Conservation (phyloP, 202 grass and related monocot genomes). For the Hordeum pubiflorum region DNA sequence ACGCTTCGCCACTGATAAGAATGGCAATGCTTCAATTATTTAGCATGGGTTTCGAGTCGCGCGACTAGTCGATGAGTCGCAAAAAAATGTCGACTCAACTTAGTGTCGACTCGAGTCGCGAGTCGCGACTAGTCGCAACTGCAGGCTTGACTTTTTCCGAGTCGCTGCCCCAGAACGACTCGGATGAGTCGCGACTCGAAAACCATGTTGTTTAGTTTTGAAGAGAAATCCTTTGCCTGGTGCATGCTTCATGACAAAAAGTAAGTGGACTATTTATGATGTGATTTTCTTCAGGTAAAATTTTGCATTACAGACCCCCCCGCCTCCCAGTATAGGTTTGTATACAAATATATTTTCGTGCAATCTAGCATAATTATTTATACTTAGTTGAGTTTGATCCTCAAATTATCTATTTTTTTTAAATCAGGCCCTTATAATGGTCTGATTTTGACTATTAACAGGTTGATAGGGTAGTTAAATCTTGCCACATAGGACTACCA, state of each 20-base stretch:
- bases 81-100: too few relatives aligned
- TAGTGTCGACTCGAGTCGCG: too few relatives aligned
- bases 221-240: not conserved
- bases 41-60: not conserved
- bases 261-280: not conserved
- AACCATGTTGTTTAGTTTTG: not conserved
- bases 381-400: not conserved
- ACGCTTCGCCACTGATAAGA: too few relatives aligned
- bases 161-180: too few relatives aligned
- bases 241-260: not conserved
- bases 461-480: not conserved
- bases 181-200: too few relatives aligned
- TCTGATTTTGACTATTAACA: not conserved
- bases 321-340: not conserved
- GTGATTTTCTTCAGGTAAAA: not conserved
- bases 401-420: not conserved
- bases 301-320: not conserved
- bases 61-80: too few relatives aligned
- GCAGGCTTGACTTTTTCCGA: too few relatives aligned
- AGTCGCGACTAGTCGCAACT: too few relatives aligned
- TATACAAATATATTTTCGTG: not conserved
- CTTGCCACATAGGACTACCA: not conserved
- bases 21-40: not conserved
- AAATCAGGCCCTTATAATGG: not conserved
- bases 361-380: not conserved